phyloP scores from a whole-genome alignment of 2,329 filamentous ascomycete species.

The Penicillium digitatum region DNA sequence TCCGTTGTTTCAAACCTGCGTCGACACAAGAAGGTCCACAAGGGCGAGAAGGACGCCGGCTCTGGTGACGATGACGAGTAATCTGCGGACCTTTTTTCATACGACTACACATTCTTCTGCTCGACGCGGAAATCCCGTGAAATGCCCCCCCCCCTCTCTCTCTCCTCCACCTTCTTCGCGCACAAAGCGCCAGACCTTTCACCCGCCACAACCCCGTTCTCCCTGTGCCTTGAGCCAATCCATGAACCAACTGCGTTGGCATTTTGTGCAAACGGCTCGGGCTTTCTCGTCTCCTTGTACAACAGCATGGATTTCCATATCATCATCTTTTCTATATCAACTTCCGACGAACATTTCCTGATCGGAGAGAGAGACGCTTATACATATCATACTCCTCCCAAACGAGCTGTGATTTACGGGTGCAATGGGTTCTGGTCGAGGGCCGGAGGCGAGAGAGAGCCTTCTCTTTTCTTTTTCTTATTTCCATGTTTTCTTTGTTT shows the following conservation, averaged over 20 bases:
- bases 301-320: conserved; percentile 24
- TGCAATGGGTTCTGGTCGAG: conserved; percentile 10
- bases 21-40: conserved; percentile 94
- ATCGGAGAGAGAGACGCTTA: conserved; percentile 11
- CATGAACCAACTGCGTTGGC: conserved; percentile 20
- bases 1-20: conserved; percentile 95
- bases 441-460: conserved; percentile 14
- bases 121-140: conserved; percentile 7
- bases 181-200: conserved; percentile 1
- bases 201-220: conserved; percentile 5
- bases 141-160: conserved; percentile 8
- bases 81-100: conserved; percentile 5
- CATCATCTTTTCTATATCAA: not conserved
- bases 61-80: conserved; percentile 44
- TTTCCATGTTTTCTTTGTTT: conserved; percentile 22
- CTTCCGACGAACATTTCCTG: conserved; percentile 9
- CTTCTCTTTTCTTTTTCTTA: not conserved
- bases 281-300: conserved; percentile 27
- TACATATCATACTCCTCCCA: conserved; percentile 2
- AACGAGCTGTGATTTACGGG: conserved; percentile 11
- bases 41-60: conserved; percentile 51
- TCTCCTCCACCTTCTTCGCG: conserved; percentile 5
- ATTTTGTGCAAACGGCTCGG: not conserved
- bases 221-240: conserved; percentile 1
- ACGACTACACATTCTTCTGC: conserved; percentile 13